Percentiles rank a stretch among this genome's conserved stretches.
These are phyloP conservation scores for Botrytis fabae DNA, from an alignment of 2,329 filamentous ascomycete species.

Conservation along the genomic window DNA sequence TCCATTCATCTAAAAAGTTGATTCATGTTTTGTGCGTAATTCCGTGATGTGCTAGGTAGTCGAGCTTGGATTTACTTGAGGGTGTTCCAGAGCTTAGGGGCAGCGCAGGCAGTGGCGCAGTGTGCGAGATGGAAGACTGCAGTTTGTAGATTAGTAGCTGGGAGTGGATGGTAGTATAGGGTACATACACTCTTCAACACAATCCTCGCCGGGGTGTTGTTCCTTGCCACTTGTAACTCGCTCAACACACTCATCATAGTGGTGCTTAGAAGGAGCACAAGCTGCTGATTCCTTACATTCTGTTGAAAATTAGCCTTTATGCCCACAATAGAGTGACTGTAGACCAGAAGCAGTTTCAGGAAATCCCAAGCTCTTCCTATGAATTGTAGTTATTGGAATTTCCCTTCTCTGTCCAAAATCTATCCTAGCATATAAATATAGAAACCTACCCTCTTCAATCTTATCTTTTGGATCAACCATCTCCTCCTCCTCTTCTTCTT, in stretches of 20 bases:
- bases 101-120: constrained; percentile 90
- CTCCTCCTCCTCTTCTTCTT: constrained; percentile 63
- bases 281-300: constrained; percentile 86
- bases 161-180: not conserved
- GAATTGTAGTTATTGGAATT: not conserved
- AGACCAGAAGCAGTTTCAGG: not conserved
- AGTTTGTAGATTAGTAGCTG: constrained; percentile 10
- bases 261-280: constrained; percentile 90
- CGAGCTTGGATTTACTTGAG: constrained; percentile 69
- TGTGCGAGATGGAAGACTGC: constrained; percentile 99
- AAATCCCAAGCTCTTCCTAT: not conserved
- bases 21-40: constrained; percentile 20
- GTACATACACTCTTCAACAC: constrained; percentile 95
- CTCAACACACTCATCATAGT: constrained; percentile 97
- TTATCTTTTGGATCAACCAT: constrained; percentile 81
- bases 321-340: not conserved
- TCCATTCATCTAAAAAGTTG: constrained; percentile 27
- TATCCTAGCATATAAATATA: constrained; percentile 13
- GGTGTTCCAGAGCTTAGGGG: constrained; percentile 89
- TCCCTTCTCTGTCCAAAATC: not conserved
- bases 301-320: constrained; percentile 45
- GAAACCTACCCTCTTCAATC: constrained; percentile 83
- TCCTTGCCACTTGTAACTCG: constrained; percentile 69
- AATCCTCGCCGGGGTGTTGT: constrained; percentile 83
- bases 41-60: constrained; percentile 21